A percentile compares a stretch with the other conserved stretches of the same genome.
Conservation (phyloP, 108 stramenopile genomes). For the Cyclotella sp. region DNA sequence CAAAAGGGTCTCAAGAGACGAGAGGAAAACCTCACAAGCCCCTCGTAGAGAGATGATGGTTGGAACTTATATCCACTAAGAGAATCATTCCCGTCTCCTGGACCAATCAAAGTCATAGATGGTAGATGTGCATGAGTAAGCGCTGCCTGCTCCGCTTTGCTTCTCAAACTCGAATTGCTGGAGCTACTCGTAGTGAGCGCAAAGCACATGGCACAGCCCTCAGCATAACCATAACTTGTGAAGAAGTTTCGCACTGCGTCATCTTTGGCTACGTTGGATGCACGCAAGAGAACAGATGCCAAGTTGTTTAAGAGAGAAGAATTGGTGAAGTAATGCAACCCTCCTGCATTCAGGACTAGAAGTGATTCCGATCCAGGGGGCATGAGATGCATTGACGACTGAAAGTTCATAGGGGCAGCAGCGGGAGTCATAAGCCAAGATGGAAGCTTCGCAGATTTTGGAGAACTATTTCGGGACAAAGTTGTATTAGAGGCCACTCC, state of each 20-base stretch:
- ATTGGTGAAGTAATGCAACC: conserved; percentile 73
- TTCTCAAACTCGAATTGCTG: conserved; percentile 48
- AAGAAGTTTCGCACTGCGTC: conserved; percentile 69
- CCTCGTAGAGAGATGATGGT: conserved; percentile 78
- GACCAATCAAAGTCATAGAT: conserved; percentile 36
- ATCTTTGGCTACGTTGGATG: conserved; percentile 68
- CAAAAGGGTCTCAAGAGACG: conserved; percentile 88
- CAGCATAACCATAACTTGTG: conserved; percentile 73
- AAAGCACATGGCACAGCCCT: conserved; percentile 87
- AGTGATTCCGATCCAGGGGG: conserved; percentile 40
- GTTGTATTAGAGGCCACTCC: too few relatives aligned
- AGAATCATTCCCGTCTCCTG: conserved; percentile 44
- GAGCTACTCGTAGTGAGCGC: conserved; percentile 60
- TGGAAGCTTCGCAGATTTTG: conserved; percentile 73
- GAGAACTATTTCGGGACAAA: conserved; percentile 6
- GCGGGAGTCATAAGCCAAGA: conserved; percentile 73
- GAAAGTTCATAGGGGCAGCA: conserved; percentile 64
- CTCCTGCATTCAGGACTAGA: conserved; percentile 77
- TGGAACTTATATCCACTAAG: conserved; percentile 66
- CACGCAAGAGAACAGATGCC: conserved; percentile 55
- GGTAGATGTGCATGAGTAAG: conserved; percentile 48
- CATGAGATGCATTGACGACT: conserved; percentile 67
- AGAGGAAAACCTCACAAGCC: conserved; percentile 61
- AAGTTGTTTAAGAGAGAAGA: conserved; percentile 61
- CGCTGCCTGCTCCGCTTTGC: conserved; percentile 56